Base-by-base conservation (phyloP, 164 flowering plant genomes). In the Vitis labrusca region DNA sequence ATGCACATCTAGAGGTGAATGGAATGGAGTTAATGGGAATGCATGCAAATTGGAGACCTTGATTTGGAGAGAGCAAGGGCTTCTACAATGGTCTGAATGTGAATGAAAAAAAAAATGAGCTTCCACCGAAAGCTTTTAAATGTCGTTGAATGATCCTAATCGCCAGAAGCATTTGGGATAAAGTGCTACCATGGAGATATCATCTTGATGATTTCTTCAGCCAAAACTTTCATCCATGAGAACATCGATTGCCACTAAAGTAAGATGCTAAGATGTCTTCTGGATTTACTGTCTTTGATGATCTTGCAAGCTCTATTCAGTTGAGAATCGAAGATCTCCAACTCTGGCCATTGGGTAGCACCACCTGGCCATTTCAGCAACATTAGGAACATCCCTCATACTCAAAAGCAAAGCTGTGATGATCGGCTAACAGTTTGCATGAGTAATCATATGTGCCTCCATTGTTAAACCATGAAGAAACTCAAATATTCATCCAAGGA, bases 301-400 rank as follows among this genome's bases (percentile, higher is more conserved):
- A 75, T 66, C 14, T 70, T 61, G 29, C 61, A 8, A 5, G 71
- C 78, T 61, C 49, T 17, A 29, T 10, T 64, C 29, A 75, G 58
- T 59, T 70, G 68, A 50, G 19, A 4, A 53, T 37, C 13, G 16
- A 75, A 19, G 0, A 50, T 66, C 62, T 61, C 63, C 17, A 75
- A 19, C 23, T 19, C 1, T 19, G 23, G 0, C 23, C 23, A 19
- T 19, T 19, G 23, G 23, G 23, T 19, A 63, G 91, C 93, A 66
- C 93, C 93, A 72, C 93, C 85, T 19, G 14, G 91, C 82, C 71
- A 85, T 88, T 73, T 88, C 91, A 14, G 89, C 88, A 66, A 88
- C 91, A 79, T 88, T 86, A 8, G 89, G 87, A 65, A 75, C 81
- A 74, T 88, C 93, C 37, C 79, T 86, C 89, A 86, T 85, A 80